Base-by-base conservation (phyloP, 2,329 filamentous ascomycete species). In the Aureobasidium sp. region DNA sequence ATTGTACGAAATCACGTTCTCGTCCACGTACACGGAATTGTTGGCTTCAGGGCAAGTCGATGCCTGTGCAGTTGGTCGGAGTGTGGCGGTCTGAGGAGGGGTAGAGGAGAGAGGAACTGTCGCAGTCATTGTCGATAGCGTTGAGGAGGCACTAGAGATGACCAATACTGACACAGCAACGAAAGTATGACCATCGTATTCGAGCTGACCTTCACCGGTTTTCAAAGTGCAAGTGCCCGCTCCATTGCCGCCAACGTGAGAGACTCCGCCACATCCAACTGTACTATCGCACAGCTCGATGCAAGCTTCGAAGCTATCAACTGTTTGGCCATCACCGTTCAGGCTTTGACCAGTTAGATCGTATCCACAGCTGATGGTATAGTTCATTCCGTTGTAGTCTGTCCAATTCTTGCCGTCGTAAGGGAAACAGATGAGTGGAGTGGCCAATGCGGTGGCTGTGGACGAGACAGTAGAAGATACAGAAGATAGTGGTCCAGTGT, bases 401-500 rank as follows among this genome's bases (percentile, higher is more conserved):
- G 61, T 66, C 25, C 48, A 67, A 9, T 42, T 39, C 14, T 61
- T 65, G 27, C 61, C 48, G 32, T 66, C 64, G 39, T 59, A 64
- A 13, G 34, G 25, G 9, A 62, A 62, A 49, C 65, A 68, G 34
- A 67, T 62, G n/a, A 59, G 45, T 42, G 64, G 62, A 13, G 63
- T 61, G 13, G 63, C 39, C 10, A 50, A 50, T 2, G 30, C 61
- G n/a, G 57, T 53, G 1, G 59, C 51, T 14, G 55, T 51, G 27
- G 63, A 59, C 7, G 62, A 64, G 13, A 53, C 51, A 9, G 63
- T 63, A 14, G 65, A 66, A 37, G 61, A 42, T 8, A 61, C 53
- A 27, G 66, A 67, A 16, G 67, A 69, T 10, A 71, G 21, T 1
- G 69, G 69, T 25, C 69, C 70, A 21, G 67, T 70, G 62, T 71